Conservation (phyloP, 345 rosid genomes). For the Corymbia maculata region DNA sequence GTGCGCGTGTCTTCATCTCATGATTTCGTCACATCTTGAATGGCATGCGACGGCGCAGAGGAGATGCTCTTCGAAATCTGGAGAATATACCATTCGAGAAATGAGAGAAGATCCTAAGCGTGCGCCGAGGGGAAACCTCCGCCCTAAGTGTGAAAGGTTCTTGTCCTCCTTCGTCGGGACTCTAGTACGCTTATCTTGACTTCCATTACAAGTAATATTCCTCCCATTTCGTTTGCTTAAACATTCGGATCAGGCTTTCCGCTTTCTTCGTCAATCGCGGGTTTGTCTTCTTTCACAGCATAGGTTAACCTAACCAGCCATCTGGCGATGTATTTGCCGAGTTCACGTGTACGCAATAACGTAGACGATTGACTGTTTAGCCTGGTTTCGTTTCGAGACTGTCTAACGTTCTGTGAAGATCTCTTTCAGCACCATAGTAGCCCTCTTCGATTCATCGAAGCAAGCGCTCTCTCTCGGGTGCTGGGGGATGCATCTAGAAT, state of each 20-base stretch:
- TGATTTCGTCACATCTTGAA: background rate
- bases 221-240: background rate
- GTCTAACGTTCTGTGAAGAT: background rate
- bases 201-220: background rate
- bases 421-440: background rate
- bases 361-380: background rate
- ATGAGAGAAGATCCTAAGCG: background rate
- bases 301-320: background rate
- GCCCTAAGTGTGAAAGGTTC: background rate
- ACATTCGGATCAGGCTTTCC: background rate
- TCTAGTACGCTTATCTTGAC: background rate
- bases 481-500: background rate
- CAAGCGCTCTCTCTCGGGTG: background rate
- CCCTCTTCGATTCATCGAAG: background rate
- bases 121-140: background rate
- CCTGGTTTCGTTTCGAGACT: background rate
- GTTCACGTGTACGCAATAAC: background rate
- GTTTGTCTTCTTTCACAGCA: background rate
- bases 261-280: background rate
- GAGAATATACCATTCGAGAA: background rate
- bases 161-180: background rate
- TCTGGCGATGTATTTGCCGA: background rate
- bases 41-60: background rate
- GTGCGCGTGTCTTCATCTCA: background rate
- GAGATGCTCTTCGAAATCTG: background rate